Percentiles rank a stretch among this genome's conserved stretches.
Evolutionary conservation across 164 flowering plant genomes (phyloP).

Genomic region (Piper betle): DNA sequence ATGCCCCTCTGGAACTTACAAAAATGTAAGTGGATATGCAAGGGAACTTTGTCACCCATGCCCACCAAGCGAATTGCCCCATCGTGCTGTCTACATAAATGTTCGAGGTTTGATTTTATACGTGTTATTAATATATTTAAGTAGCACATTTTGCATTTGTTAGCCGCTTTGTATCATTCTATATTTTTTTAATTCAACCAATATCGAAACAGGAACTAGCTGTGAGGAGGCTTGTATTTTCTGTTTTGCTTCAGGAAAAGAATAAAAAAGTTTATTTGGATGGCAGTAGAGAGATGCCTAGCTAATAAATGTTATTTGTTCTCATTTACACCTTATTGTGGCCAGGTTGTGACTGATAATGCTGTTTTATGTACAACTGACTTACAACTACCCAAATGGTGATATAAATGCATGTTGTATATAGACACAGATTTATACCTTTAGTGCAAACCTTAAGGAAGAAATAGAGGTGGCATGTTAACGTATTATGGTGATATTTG

Average conservation of each 20-base stretch:
- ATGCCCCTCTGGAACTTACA: slow-evolving; percentile 89
- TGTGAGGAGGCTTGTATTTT: not conserved
- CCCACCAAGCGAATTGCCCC: slow-evolving; percentile 69
- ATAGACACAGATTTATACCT: no score
- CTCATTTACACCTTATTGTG: not conserved
- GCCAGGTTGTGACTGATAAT: not conserved
- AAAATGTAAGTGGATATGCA: slow-evolving; percentile 76
- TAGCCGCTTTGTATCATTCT: no score
- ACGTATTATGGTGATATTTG: no score
- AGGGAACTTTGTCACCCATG: slow-evolving; percentile 55
- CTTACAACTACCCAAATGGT: no score
- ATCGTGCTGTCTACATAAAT: slow-evolving; percentile 54
- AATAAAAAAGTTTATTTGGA: not conserved
- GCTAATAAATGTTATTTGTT: not conserved
- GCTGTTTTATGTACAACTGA: no score
- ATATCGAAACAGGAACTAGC: no score
- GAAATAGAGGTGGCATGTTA: no score
- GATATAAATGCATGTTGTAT: no score
- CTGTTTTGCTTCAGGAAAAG: not conserved
- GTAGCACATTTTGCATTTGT: no score
- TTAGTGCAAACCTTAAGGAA: no score
- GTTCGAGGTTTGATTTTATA: slow-evolving; percentile 51
- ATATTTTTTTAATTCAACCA: no score
- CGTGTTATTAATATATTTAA: no score
- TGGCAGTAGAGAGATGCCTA: not conserved